Evolutionary conservation across 371 early-diverging fungal species (phyloP), one percentile per base, ranked within the genome.

Genomic region (Apophysomyces sp.): DNA sequence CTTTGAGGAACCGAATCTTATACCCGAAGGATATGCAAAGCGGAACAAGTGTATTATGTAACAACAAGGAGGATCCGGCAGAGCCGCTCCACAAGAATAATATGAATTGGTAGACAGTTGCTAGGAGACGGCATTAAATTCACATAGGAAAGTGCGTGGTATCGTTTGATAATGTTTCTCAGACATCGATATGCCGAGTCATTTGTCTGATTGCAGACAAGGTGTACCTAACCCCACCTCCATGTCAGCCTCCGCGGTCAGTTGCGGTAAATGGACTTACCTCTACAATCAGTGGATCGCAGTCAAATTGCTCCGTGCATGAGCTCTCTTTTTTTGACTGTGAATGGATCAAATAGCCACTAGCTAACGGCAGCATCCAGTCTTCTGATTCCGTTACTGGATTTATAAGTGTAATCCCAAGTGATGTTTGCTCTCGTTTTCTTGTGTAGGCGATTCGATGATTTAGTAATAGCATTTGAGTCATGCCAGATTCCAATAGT

Each of bases 311-410:
- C 54, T 80, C 85, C 15, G 69, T 70, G 40, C 71, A 71, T 18
- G 78, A 72, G 27, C 77, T 68, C 41, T 71, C 65, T 52, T 70
- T 76, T 51, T 75, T 70, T 30, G 64, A 61, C 1, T 71, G 65
- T 26, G 67, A 57, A 15, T 82, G 81, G n/a, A 82, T 78, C 70
- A 85, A 59, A 57, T 86, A 86, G 3, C 85, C 86, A 39, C 76
- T 84, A 3, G 86, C 78, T 52, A 86, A 71, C 18, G 86, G 86
- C 37, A 86, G 65, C 69, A 86, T 82, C 77, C 83, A 82, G 44
- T 76, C 73, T 41, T 62, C 65, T 49, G 55, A 29, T 54, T 68
- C 67, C n/a, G 67, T 63, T 52, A 68, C 52, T 7, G 63, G 55
- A 40, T 62, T 60, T 49, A 62, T 61, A 29, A 52, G 31, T 18